Percentiles rank a stretch among this genome's conserved stretches.
Conservation (phyloP, 2,329 filamentous ascomycete species). For the Chaetoscypha palmicola region DNA sequence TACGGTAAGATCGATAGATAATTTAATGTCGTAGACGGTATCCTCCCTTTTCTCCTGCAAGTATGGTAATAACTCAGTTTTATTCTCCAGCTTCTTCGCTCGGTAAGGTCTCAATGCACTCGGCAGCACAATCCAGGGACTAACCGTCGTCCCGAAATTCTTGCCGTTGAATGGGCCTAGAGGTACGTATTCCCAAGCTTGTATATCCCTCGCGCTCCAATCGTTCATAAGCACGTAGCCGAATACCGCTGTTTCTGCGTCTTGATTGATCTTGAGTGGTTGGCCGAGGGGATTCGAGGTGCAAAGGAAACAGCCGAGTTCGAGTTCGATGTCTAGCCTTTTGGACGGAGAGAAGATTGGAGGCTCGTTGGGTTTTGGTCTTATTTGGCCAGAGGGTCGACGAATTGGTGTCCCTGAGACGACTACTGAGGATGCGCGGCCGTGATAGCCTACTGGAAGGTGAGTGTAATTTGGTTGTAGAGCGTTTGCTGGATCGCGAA, state of each 20-base stretch:
- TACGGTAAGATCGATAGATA: constrained; percentile 58
- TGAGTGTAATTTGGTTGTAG: constrained; percentile 77
- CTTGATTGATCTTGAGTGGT: constrained; percentile 46
- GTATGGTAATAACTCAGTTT: constrained; percentile 51
- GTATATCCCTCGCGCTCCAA: constrained; percentile 78
- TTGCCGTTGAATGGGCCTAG: constrained; percentile 78
- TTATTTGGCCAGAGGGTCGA: constrained; percentile 68
- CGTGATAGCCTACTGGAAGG: constrained; percentile 76
- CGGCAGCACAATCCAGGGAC: constrained; percentile 69
- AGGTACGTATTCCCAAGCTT: constrained; percentile 78
- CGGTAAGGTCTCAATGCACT: constrained; percentile 69
- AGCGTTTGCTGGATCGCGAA: constrained; percentile 65
- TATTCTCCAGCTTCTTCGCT: constrained; percentile 46
- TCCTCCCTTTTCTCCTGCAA: constrained; percentile 49
- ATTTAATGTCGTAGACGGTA: constrained; percentile 60
- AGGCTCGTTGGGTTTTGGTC: constrained; percentile 53
- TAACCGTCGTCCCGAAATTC: constrained; percentile 74
- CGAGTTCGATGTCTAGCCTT: constrained; percentile 72
- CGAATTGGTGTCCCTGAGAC: constrained; percentile 57
- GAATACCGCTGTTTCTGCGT: constrained; percentile 65
- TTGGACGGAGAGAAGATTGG: constrained; percentile 58
- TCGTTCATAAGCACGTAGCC: constrained; percentile 80
- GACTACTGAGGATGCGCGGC: constrained; percentile 66
- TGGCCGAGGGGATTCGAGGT: constrained; percentile 57
- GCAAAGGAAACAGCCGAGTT: constrained; percentile 69